Conservation (phyloP, 192 early-diverging fungal species). For the Backusella psychrophila region DNA sequence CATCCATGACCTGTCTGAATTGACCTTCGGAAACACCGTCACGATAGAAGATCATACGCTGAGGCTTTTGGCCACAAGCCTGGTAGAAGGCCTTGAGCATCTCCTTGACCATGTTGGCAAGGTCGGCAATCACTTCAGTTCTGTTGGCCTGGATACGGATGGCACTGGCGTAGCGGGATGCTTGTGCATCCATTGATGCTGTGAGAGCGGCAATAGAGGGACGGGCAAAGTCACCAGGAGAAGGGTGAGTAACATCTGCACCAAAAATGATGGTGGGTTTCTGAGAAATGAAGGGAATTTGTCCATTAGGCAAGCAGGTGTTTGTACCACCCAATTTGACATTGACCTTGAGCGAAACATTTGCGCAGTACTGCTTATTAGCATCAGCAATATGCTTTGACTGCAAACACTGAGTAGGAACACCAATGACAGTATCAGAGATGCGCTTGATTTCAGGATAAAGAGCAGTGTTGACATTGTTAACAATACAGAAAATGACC, state of each 20-base stretch:
- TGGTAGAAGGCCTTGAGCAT: constrained; percentile 68
- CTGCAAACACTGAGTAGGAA: constrained; percentile 91
- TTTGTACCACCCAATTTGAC: constrained; percentile 92
- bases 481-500: constrained; percentile 82
- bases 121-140: constrained; percentile 69
- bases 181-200: constrained; percentile 64
- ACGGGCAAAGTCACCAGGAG: constrained; percentile 59
- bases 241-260: constrained; percentile 87
- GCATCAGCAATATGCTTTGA: constrained; percentile 70
- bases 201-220: constrained; percentile 81
- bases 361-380: constrained; percentile 92
- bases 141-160: constrained; percentile 67
- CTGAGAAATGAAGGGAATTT: constrained; percentile 70
- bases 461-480: constrained; percentile 72
- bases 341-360: constrained; percentile 93
- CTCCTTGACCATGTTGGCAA: constrained; percentile 63
- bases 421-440: constrained; percentile 83
- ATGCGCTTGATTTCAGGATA: constrained; percentile 89
- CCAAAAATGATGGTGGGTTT: constrained; percentile 84
- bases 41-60: constrained; percentile 82
- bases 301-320: constrained; percentile 53
- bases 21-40: constrained; percentile 92
- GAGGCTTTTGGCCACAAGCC: constrained; percentile 67
- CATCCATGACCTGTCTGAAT: constrained; percentile 69
- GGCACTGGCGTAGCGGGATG: constrained; percentile 59